phyloP scores from a whole-genome alignment of 495 filamentous ascomycete species.

The Hypoxylon cercidicola region DNA sequence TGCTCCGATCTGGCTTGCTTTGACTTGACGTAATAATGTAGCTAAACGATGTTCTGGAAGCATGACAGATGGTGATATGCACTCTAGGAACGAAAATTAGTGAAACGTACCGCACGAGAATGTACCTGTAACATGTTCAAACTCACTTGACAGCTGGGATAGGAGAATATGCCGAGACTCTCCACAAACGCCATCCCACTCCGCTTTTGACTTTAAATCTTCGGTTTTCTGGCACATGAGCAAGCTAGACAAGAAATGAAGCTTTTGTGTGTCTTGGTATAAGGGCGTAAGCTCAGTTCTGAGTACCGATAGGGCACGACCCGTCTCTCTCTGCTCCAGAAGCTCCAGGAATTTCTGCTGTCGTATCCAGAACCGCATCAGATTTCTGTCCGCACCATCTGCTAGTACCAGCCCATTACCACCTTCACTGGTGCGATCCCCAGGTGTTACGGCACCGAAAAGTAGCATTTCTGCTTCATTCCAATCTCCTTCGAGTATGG shows the following conservation, averaged over 20 bases:
- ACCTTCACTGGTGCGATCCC: slow-evolving; percentile 59
- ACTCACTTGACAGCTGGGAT: slow-evolving; percentile 84
- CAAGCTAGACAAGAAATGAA: slow-evolving; percentile 88
- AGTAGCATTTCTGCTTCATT: slow-evolving; percentile 83
- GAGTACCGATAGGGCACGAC: slow-evolving; percentile 79
- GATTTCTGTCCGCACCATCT: slow-evolving; percentile 55
- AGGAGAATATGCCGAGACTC: slow-evolving; percentile 80
- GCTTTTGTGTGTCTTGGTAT: slow-evolving; percentile 74
- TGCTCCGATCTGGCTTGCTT: slow-evolving; percentile 79
- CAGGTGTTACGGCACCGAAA: slow-evolving; percentile 64
- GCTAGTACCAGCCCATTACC: slow-evolving; percentile 57
- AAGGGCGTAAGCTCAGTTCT: slow-evolving; percentile 89
- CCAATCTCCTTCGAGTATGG: slow-evolving; percentile 87
- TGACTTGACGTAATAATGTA: slow-evolving; percentile 81
- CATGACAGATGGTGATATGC: slow-evolving; percentile 97
- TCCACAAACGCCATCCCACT: slow-evolving; percentile 88
- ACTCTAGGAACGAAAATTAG: slow-evolving; percentile 64
- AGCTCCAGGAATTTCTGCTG: slow-evolving; percentile 97
- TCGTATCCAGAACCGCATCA: slow-evolving; percentile 76
- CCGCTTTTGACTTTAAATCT: slow-evolving; percentile 80
- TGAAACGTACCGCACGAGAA: slow-evolving; percentile 5
- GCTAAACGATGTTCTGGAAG: slow-evolving; percentile 95
- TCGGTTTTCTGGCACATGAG: slow-evolving; percentile 87
- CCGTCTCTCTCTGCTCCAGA: slow-evolving; percentile 78
- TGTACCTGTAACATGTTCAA: slow-evolving; percentile 5